Base-by-base conservation (phyloP, 441 rosid genomes). In the Cnidoscolus chayamansa region DNA sequence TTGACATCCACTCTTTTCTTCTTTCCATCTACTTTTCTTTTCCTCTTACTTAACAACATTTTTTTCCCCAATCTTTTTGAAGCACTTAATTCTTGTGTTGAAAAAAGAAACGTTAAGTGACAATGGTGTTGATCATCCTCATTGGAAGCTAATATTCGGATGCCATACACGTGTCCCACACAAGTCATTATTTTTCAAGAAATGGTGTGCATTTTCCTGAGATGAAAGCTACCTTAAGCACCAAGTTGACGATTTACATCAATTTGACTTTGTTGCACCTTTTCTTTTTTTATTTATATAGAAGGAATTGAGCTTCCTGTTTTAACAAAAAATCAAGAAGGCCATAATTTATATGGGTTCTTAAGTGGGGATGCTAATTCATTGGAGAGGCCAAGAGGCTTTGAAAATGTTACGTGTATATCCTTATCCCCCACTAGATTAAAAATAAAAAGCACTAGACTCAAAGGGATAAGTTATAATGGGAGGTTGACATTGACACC, bases 401-500 rank as follows among this genome's bases (percentile, higher is more conserved):
- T 51, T 51, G 57, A 31, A 67, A 67, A 15, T 30, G 31, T 35
- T 35, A 25, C 25, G 25, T 25, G 25, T 25, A 15, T 67, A 4
- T 40, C 30, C 15, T n/a, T 9, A n/a, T 47, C 5, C 5, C 10
- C 65, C 65, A 40, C 65, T 37, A 37, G 0, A 1, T 20, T 25
- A 25, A 25, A 25, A 25, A 25, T 25, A 25, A 25, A 25, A 25
- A 25, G 25, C 25, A 25, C 25, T 25, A 25, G 25, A 25, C 25
- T 25, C 25, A 25, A 25, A 47, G 63, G n/a, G 76, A 68, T 74
- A 71, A 80, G 74, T 40, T 50, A 43, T 69, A 72, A 79, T 78
- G 81, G 81, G 68, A 61, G 75, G 67, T 78, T 78, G 86, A 80
- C 77, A 62, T 19, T 50, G n/a, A 56, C 7, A 50, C 47, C 58